These are phyloP conservation scores for Malus orientalis DNA, from an alignment of 306 rosid species.

Conservation along the genomic window DNA sequence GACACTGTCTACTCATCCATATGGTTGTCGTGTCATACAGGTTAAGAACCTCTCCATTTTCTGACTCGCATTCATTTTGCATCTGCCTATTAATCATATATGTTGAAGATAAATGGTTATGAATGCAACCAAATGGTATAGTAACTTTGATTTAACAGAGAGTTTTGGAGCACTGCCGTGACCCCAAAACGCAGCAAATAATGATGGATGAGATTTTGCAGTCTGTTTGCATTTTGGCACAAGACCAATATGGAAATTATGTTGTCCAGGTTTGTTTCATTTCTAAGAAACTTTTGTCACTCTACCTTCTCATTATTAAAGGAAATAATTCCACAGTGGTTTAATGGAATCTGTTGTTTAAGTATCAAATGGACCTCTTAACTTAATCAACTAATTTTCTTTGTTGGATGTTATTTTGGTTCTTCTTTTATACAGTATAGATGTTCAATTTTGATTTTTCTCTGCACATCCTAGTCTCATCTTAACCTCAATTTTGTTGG, in stretches of 20 bases:
- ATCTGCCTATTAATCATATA: not conserved
- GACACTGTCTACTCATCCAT: conserved; percentile 90
- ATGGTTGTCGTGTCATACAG: conserved; percentile 96
- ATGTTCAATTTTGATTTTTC: not conserved
- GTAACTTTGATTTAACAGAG: conserved; percentile 42
- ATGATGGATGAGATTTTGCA: conserved; percentile 88
- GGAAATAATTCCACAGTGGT: not conserved
- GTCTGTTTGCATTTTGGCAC: conserved; percentile 84
- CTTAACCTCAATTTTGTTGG: not conserved
- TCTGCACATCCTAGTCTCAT: not conserved
- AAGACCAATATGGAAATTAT: conserved; percentile 95
- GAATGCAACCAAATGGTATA: not conserved
- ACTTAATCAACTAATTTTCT: not conserved
- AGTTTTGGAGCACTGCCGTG: conserved; percentile 86
- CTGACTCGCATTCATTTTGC: not conserved
- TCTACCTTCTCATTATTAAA: not conserved
- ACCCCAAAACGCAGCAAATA: conserved; percentile 54
- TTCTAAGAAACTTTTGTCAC: not conserved
- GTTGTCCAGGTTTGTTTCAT: conserved; percentile 74
- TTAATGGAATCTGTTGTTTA: not conserved
- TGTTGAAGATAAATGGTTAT: not conserved
- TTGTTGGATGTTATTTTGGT: not conserved
- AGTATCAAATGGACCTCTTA: not conserved
- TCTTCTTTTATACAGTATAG: not conserved
- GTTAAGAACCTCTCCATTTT: conserved; percentile 23